These are phyloP conservation scores for Cutaneotrichosporon mucoides DNA, from an alignment of 1,284 basidiomycete genomes.

Conservation along the genomic window DNA sequence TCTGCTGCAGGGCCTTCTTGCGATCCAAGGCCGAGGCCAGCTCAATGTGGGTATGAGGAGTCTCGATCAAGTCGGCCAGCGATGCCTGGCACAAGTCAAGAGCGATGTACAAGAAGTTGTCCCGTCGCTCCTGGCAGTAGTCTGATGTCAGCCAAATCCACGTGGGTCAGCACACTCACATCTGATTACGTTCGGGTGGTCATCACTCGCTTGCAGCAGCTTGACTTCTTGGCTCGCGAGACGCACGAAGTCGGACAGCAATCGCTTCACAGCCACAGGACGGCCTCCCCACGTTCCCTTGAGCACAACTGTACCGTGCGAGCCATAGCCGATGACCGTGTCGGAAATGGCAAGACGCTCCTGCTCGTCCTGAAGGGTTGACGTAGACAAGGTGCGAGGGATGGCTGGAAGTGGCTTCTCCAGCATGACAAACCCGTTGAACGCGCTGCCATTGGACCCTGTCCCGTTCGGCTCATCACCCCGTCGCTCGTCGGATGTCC, in stretches of 20 bases:
- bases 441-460: neutral
- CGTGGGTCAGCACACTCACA: constrained; percentile 44
- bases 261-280: constrained; percentile 92
- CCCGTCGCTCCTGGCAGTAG: constrained; percentile 91
- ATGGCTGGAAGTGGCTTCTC: constrained; percentile 42
- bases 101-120: constrained; percentile 94
- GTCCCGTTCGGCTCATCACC: neutral
- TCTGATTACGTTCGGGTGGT: constrained; percentile 96
- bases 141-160: constrained; percentile 45
- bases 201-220: constrained; percentile 91
- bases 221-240: constrained; percentile 91
- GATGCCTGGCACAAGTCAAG: constrained; percentile 94
- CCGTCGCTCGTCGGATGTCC: constrained; percentile 12
- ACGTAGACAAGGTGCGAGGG: constrained; percentile 35
- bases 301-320: constrained; percentile 92
- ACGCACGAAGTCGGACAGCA: constrained; percentile 91
- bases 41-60: constrained; percentile 58
- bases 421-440: constrained; percentile 25
- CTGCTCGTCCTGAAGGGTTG: constrained; percentile 35
- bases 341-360: constrained; percentile 65
- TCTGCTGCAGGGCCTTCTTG: constrained; percentile 81
- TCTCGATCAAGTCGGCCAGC: constrained; percentile 87
- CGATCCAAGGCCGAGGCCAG: constrained; percentile 77
- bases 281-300: constrained; percentile 91
- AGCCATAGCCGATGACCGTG: constrained; percentile 80